A percentile compares a stretch with the other conserved stretches of the same genome.
These are phyloP conservation scores for Barnettozyma sp. DNA, from an alignment of 805 yeast genomes.

Conservation along the genomic window DNA sequence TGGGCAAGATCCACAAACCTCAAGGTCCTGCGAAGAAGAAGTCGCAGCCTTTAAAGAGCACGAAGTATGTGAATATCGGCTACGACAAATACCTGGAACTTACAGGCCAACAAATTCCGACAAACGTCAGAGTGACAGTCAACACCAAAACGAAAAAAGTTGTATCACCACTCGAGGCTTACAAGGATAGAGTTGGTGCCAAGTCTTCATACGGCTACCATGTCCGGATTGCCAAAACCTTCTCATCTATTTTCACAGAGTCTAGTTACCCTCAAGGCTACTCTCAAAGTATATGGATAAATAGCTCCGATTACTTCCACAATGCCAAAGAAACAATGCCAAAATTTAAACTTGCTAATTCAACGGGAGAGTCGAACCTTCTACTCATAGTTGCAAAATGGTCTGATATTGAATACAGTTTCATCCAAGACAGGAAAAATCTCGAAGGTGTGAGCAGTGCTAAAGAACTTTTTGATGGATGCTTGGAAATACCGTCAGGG, in stretches of 20 bases:
- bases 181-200: constrained; percentile 52
- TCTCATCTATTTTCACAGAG: constrained; percentile 65
- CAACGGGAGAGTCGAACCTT: constrained; percentile 26
- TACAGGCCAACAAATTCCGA: constrained; percentile 55
- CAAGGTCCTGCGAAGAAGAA: constrained; percentile 32
- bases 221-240: constrained; percentile 57
- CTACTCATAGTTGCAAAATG: constrained; percentile 61
- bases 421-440: constrained; percentile 41
- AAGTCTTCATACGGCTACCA: constrained; percentile 63
- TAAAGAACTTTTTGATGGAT: constrained; percentile 64
- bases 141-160: constrained; percentile 54
- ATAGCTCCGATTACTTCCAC: constrained; percentile 58
- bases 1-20: constrained; percentile 31
- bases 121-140: constrained; percentile 75
- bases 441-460: constrained; percentile 49
- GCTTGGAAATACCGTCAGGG: constrained; percentile 44
- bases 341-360: constrained; percentile 13
- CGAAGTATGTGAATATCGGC: constrained; percentile 78
- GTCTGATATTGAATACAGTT: constrained; percentile 47
- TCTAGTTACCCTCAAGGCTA: constrained; percentile 62
- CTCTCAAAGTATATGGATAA: constrained; percentile 54
- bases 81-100: constrained; percentile 51
- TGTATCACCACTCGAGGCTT: constrained; percentile 67
- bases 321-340: constrained; percentile 25
- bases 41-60: constrained; percentile 44